Evolutionary conservation across 2,329 filamentous ascomycete species (phyloP).

Genomic region (Diaporthe eres): DNA sequence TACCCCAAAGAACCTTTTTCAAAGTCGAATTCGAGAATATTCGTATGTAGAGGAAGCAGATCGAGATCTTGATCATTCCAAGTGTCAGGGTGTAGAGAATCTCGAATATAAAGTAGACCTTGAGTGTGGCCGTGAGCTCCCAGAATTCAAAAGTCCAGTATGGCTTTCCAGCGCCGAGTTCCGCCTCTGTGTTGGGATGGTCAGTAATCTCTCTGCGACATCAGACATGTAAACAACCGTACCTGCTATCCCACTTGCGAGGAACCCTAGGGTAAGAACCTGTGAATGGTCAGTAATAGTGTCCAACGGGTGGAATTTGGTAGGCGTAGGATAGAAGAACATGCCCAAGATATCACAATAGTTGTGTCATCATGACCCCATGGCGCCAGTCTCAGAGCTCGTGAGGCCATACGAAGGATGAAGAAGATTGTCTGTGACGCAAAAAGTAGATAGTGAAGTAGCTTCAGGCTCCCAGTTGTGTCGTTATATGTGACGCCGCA

Average conservation of each 20-base stretch:
- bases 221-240: not conserved
- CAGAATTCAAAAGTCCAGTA: slow-evolving; percentile 14
- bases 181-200: not conserved
- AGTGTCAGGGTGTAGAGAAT: slow-evolving; percentile 49
- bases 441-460: slow-evolving; percentile 14
- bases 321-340: not conserved
- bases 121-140: slow-evolving; percentile 7
- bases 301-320: not conserved
- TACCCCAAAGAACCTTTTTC: slow-evolving; percentile 45
- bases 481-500: slow-evolving; percentile 16
- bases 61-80: slow-evolving; percentile 52
- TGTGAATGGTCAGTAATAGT: slow-evolving; percentile 1
- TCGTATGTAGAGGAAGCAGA: slow-evolving; percentile 54
- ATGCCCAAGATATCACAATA: slow-evolving; percentile 23
- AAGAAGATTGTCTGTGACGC: not conserved
- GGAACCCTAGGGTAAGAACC: not conserved
- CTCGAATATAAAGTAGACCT: slow-evolving; percentile 49
- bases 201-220: not conserved
- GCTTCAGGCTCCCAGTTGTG: not conserved
- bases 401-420: slow-evolving; percentile 6
- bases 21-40: slow-evolving; percentile 50
- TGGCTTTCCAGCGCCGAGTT: slow-evolving; percentile 16
- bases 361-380: slow-evolving; percentile 33
- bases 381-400: not conserved
- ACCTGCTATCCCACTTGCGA: slow-evolving; percentile 17